Evolutionary conservation across 148 eudicot genomes (phyloP).

Genomic region (Amaranthus palmeri): DNA sequence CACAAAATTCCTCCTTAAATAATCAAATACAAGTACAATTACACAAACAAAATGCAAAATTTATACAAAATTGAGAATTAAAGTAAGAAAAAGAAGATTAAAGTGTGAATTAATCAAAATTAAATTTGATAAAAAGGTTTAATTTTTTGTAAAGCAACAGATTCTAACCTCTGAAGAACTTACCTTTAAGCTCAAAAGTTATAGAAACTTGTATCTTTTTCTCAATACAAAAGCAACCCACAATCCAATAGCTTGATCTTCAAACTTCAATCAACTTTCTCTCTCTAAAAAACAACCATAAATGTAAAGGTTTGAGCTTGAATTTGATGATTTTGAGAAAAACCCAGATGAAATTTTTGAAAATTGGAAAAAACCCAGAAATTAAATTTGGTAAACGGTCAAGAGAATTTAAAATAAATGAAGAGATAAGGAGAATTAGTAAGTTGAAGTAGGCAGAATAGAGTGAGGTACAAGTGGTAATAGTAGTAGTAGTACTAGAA

Average conservation of each 20-base stretch:
- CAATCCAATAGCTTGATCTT: conserved; percentile 32
- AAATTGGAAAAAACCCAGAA: conserved; percentile 17
- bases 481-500: background rate
- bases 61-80: background rate
- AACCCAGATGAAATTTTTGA: conserved; percentile 9
- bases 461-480: background rate
- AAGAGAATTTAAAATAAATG: conserved; percentile 14
- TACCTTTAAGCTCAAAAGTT: conserved; percentile 45
- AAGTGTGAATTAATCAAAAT: too few relatives aligned
- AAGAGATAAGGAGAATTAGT: conserved; percentile 1
- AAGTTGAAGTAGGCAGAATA: background rate
- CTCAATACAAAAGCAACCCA: conserved; percentile 30
- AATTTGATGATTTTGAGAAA: conserved; percentile 11
- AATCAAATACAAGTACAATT: conserved; percentile 13
- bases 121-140: background rate
- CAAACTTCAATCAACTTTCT: conserved; percentile 22
- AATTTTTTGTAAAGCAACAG: conserved; percentile 20
- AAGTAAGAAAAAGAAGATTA: background rate
- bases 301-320: conserved; percentile 12
- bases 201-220: conserved; percentile 27
- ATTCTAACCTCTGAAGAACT: conserved; percentile 29
- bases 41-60: background rate
- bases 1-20: conserved; percentile 31
- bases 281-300: background rate
- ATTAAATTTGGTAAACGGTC: conserved; percentile 32